Evolutionary conservation across 169 alveolate genomes (phyloP).

Genomic region (Plasmodium gonderi): DNA sequence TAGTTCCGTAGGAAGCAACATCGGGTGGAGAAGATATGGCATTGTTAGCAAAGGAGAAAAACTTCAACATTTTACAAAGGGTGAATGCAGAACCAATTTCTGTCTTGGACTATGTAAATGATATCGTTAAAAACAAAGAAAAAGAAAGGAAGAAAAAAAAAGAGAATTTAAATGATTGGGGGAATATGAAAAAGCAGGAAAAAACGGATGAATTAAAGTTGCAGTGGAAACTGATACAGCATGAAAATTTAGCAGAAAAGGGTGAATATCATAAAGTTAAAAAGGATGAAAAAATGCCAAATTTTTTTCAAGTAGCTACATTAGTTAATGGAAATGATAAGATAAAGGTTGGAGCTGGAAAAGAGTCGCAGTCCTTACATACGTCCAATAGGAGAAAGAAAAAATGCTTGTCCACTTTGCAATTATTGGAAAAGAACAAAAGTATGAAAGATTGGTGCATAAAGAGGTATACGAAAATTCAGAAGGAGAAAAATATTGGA

Average conservation of each 20-base stretch:
- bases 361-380: slow-evolving; percentile 71
- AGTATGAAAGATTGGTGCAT: slow-evolving; percentile 68
- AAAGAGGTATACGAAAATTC: slow-evolving; percentile 66
- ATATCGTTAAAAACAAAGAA: slow-evolving; percentile 12
- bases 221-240: slow-evolving; percentile 72
- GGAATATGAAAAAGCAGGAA: slow-evolving; percentile 44
- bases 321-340: slow-evolving; percentile 58
- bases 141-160: slow-evolving; percentile 40
- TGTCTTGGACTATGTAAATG: slow-evolving; percentile 53
- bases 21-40: background rate
- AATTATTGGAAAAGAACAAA: slow-evolving; percentile 32
- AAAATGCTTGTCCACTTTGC: slow-evolving; percentile 42
- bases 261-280: slow-evolving; percentile 58
- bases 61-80: slow-evolving; percentile 5
- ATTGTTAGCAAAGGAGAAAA: background rate
- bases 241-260: slow-evolving; percentile 40
- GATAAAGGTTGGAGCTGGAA: slow-evolving; percentile 72
- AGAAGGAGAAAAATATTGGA: slow-evolving; percentile 69
- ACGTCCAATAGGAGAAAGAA: slow-evolving; percentile 64
- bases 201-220: slow-evolving; percentile 72
- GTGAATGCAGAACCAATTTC: slow-evolving; percentile 47
- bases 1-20: no score
- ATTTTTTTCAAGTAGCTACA: slow-evolving; percentile 75
- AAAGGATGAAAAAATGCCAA: slow-evolving; percentile 74
- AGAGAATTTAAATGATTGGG: slow-evolving; percentile 53